phyloP scores from a whole-genome alignment of 768 basidiomycete genomes.

The Auricularia auricula-judae region DNA sequence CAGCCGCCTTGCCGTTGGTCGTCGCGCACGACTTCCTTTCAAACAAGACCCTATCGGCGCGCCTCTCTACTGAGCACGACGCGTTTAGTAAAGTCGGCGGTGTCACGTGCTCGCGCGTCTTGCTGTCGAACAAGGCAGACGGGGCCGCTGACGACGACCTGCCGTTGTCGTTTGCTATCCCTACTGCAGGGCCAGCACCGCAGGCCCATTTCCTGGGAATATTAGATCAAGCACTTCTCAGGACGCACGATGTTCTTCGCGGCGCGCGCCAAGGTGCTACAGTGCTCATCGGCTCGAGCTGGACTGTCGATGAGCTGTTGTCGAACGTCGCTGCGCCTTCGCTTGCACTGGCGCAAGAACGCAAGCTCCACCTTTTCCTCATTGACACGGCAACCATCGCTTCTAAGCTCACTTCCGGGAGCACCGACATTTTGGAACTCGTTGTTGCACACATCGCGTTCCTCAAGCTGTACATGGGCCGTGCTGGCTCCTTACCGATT shows the following conservation, averaged over 20 bases:
- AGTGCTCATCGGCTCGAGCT: slow-evolving; percentile 64
- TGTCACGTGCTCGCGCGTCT: slow-evolving; percentile 52
- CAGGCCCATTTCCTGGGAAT: slow-evolving; percentile 61
- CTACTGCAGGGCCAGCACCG: slow-evolving; percentile 32
- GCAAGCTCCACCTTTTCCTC: slow-evolving; percentile 44
- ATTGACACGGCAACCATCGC: slow-evolving; percentile 50
- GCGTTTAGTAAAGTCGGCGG: slow-evolving; percentile 65
- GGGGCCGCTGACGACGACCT: slow-evolving; percentile 23
- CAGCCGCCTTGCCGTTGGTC: slow-evolving; percentile 37
- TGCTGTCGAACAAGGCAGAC: slow-evolving; percentile 41
- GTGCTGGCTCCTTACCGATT: slow-evolving; percentile 40
- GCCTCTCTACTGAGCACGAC: slow-evolving; percentile 61
- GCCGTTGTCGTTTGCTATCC: slow-evolving; percentile 46
- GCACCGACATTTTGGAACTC: slow-evolving; percentile 26
- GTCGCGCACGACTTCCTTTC: slow-evolving; percentile 44
- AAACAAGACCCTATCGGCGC: slow-evolving; percentile 35
- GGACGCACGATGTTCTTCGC: slow-evolving; percentile 60
- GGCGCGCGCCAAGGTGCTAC: slow-evolving; percentile 56
- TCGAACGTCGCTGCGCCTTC: slow-evolving; percentile 51
- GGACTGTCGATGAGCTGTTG: slow-evolving; percentile 64
- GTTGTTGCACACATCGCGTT: slow-evolving; percentile 69
- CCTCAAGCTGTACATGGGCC: slow-evolving; percentile 71
- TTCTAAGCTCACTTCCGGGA: slow-evolving; percentile 21
- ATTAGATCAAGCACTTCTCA: slow-evolving; percentile 66
- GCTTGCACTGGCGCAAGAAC: slow-evolving; percentile 34